Evolutionary conservation across 805 yeast genomes (phyloP), one percentile per base, ranked within the genome.

Genomic region (Lipomyces yamadae): DNA sequence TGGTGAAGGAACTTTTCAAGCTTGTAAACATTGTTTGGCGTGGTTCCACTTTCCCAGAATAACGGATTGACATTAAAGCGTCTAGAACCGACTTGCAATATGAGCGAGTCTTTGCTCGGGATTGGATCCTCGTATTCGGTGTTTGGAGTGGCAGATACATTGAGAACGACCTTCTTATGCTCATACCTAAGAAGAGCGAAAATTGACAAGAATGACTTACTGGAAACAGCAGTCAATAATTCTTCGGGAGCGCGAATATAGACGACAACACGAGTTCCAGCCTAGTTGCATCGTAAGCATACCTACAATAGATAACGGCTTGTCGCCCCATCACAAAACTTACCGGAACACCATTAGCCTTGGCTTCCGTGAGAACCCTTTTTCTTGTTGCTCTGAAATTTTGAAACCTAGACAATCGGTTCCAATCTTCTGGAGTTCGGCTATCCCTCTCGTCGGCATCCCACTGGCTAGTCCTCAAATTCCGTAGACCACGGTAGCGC

Each of bases 11-110:
- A 95, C 73, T 92, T 84, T 77, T 91, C 95, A 74, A 83, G 88
- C 76, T 91, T 93, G 79, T 92, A 91, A 42, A 94, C 97, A 74
- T 92, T 90, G 76, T 93, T 94, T 60, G 91, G 81, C 64, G 88
- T 87, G 74, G 87, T 88, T 3, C 92, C 71, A 8, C 88, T 88
- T 72, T 89, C 90, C 61, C 94, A 91, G 81, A 89, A 94, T 37
- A 90, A 74, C 15, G 99, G 99, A 63, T 87, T 82, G 61, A 94
- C 89, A 13, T 85, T 83, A 76, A 91, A 87, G 74, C 99, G 85
- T 78, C 98, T 88, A 62, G 94, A 91, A 33, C 99, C 99, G 75
- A 92, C 93, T 79, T 95, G 98, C 15, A 91, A 94, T 62, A 93
- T 81, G 71, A 95, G 81, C 37, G 87, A 78, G 58, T 91, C 96